phyloP scores from a whole-genome alignment of 108 stramenopile species.

The Skeletonema grethae region DNA sequence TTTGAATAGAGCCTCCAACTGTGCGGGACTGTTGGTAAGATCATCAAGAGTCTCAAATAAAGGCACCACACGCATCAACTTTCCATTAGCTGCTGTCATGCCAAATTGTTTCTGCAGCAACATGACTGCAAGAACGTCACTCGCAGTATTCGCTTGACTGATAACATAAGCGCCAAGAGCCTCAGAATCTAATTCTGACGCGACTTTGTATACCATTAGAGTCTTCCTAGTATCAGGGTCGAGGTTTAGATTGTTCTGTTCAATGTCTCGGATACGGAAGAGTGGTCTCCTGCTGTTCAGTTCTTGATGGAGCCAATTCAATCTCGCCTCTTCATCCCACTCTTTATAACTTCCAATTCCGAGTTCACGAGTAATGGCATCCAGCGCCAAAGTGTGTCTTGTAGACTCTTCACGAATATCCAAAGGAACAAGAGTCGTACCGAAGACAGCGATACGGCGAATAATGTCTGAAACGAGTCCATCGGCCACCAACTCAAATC shows the following conservation, averaged over 20 bases:
- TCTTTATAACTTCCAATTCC: conserved; percentile 91
- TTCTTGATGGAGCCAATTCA: conserved; percentile 87
- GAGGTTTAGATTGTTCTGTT: conserved; percentile 58
- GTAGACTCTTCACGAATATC: conserved; percentile 97
- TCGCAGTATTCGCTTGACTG: conserved; percentile 88
- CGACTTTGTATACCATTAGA: conserved; percentile 72
- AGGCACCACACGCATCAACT: conserved; percentile 94
- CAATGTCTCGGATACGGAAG: conserved; percentile 71
- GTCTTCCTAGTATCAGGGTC: conserved; percentile 69
- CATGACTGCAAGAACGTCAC: conserved; percentile 97
- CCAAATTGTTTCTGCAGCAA: conserved; percentile 94
- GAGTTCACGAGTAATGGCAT: conserved; percentile 91
- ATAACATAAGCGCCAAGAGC: conserved; percentile 97
- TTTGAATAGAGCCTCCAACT: conserved; percentile 73
- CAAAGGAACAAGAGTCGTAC: conserved; percentile 89
- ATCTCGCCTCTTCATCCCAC: conserved; percentile 90
- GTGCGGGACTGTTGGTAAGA: conserved; percentile 74
- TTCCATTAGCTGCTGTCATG: conserved; percentile 72
- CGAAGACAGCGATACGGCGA: conserved; percentile 88
- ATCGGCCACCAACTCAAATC: conserved; percentile 87
- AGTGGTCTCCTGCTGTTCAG: conserved; percentile 88
- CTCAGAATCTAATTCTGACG: conserved; percentile 76
- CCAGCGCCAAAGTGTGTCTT: conserved; percentile 88
- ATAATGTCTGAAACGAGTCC: conserved; percentile 93
- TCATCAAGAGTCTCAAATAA: conserved; percentile 97